Base-by-base conservation (phyloP, 1,284 basidiomycete species). In the Ceratobasidium sp. region DNA sequence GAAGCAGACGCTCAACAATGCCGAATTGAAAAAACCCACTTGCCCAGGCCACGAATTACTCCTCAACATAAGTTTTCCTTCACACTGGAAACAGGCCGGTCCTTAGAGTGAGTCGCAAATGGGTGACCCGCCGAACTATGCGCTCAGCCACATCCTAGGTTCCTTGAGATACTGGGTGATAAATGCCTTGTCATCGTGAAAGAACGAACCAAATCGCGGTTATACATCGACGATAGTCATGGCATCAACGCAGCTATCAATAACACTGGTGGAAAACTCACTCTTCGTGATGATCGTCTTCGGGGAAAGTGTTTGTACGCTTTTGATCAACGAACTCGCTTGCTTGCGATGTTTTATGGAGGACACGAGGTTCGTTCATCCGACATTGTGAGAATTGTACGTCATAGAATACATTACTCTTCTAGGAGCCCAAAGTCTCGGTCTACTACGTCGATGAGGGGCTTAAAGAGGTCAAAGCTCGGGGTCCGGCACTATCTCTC, bases 1-100 rank as follows among this genome's bases (percentile, higher is more conserved):
- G 77, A 79, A 38, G 35, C 57, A 16, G 79, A 79, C n/a, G 66
- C 27, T 48, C 66, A 66, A 30, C 46, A 67, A 48, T 57, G 74
- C 30, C 54, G 62, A 44, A 59, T 66, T 18, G 50, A 79, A 33
- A 73, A 66, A n/a, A 27, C 10, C 41, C 50, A 71, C 44, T 35
- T 70, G 3, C 70, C 69, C 5, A 55, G 27, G n/a, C 76, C 67
- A 16, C 46, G 59, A 65, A 48, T 68, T 18, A 46, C 14, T 7
- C n/a, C 55, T 18, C 48, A 41, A 3, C 67, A 64, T 23, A 30
- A 52, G 8, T 77, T 77, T 33, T 16, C 52, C 5, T 77, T 77
- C 30, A 18, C n/a, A 10, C 41, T 76, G 8, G 16, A 16, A 18
- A 64, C 67, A 23, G 64, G 52, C 4, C 20, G 57, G 18, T 33